Percentiles rank a stretch among this genome's conserved stretches.
Evolutionary conservation across 2,329 filamentous ascomycete species (phyloP).

Genomic region (Thelonectria discophora): DNA sequence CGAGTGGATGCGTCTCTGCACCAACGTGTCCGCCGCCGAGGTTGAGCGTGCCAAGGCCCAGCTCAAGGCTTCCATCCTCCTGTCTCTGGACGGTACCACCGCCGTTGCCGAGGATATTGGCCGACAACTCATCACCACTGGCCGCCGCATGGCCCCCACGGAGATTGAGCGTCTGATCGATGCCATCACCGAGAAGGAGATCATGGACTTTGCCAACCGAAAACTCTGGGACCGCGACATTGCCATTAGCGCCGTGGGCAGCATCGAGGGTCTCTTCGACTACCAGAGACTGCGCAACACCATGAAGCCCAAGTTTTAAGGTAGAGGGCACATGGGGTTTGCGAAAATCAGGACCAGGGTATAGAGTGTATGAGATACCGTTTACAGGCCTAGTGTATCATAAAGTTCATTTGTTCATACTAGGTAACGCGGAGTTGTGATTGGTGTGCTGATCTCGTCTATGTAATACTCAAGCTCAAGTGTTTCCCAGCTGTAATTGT

Average conservation of each 20-base stretch:
- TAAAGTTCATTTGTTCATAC: conserved; percentile 57
- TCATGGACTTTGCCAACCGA: conserved; percentile 94
- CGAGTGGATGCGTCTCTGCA: conserved; percentile 95
- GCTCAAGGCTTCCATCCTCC: conserved; percentile 96
- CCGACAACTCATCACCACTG: conserved; percentile 97
- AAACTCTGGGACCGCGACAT: conserved; percentile 98
- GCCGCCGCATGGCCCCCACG: conserved; percentile 86
- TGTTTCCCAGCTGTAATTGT: neutral
- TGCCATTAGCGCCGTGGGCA: conserved; percentile 90
- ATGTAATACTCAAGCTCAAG: conserved; percentile 7
- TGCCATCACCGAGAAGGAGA: conserved; percentile 90
- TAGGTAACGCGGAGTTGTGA: conserved; percentile 46
- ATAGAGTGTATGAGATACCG: conserved; percentile 67
- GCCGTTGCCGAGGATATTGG: conserved; percentile 98
- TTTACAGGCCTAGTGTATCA: conserved; percentile 63
- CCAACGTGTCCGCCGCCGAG: conserved; percentile 87
- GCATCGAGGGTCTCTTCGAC: conserved; percentile 85
- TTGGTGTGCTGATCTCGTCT: conserved; percentile 29
- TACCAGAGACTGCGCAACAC: conserved; percentile 83
- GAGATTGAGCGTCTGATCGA: conserved; percentile 95
- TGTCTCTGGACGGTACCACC: conserved; percentile 96
- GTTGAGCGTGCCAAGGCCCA: conserved; percentile 99
- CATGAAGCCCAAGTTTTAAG: conserved; percentile 82
- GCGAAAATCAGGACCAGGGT: conserved; percentile 53
- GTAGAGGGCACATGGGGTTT: conserved; percentile 42